These are phyloP conservation scores for Nannochloropsis granulata DNA, from an alignment of 108 stramenopile species.

Conservation along the genomic window DNA sequence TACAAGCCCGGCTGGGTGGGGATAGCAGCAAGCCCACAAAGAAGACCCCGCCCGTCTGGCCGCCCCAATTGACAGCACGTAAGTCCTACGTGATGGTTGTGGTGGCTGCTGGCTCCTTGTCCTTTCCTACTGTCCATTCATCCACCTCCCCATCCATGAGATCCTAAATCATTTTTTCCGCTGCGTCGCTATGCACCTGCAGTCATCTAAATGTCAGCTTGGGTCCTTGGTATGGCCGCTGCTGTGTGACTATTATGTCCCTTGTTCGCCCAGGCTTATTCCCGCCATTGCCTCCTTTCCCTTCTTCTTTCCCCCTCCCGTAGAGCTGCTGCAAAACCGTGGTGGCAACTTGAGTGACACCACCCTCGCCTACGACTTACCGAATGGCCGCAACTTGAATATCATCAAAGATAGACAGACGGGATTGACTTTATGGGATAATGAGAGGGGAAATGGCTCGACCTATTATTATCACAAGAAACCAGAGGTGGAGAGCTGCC, in stretches of 20 bases:
- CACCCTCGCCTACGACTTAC: slow-evolving; percentile 8
- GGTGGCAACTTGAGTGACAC: not conserved
- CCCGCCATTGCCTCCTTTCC: not conserved
- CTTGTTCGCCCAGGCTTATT: too few relatives aligned
- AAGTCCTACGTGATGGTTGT: not conserved
- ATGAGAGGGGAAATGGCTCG: slow-evolving; percentile 25
- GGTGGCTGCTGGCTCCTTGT: not conserved
- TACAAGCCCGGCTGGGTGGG: not conserved
- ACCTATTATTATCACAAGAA: slow-evolving; percentile 8
- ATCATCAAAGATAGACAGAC: slow-evolving; percentile 13
- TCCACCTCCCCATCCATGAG: too few relatives aligned
- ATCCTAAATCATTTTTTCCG: too few relatives aligned
- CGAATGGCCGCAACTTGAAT: slow-evolving; percentile 19
- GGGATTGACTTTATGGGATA: slow-evolving; percentile 21
- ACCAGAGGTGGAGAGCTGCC: not conserved
- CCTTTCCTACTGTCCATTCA: not conserved
- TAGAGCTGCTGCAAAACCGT: not conserved
- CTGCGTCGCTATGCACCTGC: too few relatives aligned
- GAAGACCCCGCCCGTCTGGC: not conserved
- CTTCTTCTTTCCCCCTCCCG: not conserved
- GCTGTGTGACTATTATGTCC: too few relatives aligned
- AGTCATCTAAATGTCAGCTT: too few relatives aligned
- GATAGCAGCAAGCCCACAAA: not conserved
- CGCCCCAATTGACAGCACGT: not conserved
- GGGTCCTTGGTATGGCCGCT: too few relatives aligned